Percentiles rank a stretch among this genome's conserved stretches.
These are phyloP conservation scores for Metschnikowia lunata DNA, from an alignment of 805 yeast species.

Conservation along the genomic window DNA sequence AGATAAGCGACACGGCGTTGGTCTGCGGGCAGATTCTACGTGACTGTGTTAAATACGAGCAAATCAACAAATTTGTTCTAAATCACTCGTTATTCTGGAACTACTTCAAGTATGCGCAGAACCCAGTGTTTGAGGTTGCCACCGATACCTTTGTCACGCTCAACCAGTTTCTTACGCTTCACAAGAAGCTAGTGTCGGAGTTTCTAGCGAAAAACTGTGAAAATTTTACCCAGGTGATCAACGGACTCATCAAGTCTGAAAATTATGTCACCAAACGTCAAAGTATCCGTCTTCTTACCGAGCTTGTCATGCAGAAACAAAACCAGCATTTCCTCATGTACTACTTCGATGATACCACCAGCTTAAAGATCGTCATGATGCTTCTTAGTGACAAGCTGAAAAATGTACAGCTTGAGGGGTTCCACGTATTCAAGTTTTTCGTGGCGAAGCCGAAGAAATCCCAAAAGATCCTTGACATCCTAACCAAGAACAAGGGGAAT, in stretches of 20 bases:
- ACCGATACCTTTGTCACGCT: conserved; percentile 84
- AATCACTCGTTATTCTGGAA: conserved; percentile 70
- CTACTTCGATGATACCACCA: conserved; percentile 77
- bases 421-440: conserved; percentile 88
- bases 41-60: conserved; percentile 79
- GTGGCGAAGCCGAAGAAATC: conserved; percentile 94
- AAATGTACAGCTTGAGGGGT: conserved; percentile 85
- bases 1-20: conserved; percentile 65
- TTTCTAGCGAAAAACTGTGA: conserved; percentile 60
- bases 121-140: conserved; percentile 80
- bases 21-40: conserved; percentile 75
- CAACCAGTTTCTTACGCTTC: conserved; percentile 62
- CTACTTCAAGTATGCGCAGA: conserved; percentile 71
- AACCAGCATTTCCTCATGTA: conserved; percentile 69
- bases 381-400: conserved; percentile 83
- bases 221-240: conserved; percentile 57
- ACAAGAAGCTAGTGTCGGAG: conserved; percentile 63
- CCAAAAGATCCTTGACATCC: conserved; percentile 72
- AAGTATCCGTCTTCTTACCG: conserved; percentile 70
- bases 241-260: conserved; percentile 64
- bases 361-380: conserved; percentile 82
- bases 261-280: conserved; percentile 94
- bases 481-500: conserved; percentile 78
- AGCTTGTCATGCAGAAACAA: conserved; percentile 63
- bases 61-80: conserved; percentile 56